Conservation (phyloP, 2,329 filamentous ascomycete species). For the Whalleya microplaca region DNA sequence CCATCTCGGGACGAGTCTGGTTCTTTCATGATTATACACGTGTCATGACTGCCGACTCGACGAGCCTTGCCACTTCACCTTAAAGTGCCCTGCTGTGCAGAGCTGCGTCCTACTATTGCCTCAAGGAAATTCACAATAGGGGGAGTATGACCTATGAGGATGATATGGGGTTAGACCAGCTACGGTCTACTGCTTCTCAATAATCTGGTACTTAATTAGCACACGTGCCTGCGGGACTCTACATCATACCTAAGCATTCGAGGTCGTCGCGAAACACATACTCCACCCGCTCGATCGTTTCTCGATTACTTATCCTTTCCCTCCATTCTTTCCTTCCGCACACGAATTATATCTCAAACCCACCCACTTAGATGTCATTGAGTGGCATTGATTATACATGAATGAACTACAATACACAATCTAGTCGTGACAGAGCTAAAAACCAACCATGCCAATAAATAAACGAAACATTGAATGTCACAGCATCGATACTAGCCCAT, state of each 20-base stretch:
- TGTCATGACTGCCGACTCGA: constrained; percentile 30
- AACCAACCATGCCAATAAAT: constrained; percentile 18
- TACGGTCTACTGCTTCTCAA: constrained; percentile 1
- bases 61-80: constrained; percentile 10
- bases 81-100: constrained; percentile 5
- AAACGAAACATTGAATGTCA: constrained; percentile 1
- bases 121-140: not conserved
- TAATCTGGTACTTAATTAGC: not conserved
- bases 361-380: not conserved
- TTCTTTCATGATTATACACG: constrained; percentile 33
- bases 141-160: not conserved
- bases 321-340: constrained; percentile 28
- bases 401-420: not conserved
- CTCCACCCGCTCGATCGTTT: constrained; percentile 9
- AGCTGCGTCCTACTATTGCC: constrained; percentile 4
- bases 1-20: constrained; percentile 20
- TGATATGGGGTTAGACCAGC: constrained; percentile 1
- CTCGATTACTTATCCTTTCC: constrained; percentile 6
- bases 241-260: constrained; percentile 7
- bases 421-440: constrained; percentile 1
- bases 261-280: constrained; percentile 6
- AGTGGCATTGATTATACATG: not conserved
- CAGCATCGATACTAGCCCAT: not conserved
- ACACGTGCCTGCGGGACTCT: not conserved
- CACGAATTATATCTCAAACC: constrained; percentile 24